Evolutionary conservation across 345 rosid genomes (phyloP), one percentile per base, ranked within the genome.

Genomic region (Aquilaria sinensis): DNA sequence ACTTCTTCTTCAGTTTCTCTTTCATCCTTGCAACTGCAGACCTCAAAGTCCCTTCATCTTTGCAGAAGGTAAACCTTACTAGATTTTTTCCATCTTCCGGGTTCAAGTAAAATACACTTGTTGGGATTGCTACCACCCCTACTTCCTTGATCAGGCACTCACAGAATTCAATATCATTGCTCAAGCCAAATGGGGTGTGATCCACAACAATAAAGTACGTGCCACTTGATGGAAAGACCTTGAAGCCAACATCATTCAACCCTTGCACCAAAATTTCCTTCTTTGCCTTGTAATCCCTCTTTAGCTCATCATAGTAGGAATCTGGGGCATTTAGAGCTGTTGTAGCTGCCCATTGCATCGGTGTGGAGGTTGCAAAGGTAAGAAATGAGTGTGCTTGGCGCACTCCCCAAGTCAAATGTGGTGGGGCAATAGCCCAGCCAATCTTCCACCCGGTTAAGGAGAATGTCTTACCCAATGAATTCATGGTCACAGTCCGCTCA

Each of bases 351-450:
- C 64, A 84, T 49, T 94, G 97, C 78, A 86, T 84, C 0, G 92
- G 98, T 31, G 92, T 92, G 43, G 90, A 83, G 31, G 96, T 91
- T 0, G 97, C 85, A 45, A 94, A 94, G 7, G 97, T 94, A 56
- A 94, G 96, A 79, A 56, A 91, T 52, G 99, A 75, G 47, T 88
- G 99, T 1, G 96, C 99, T 77, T 83, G 88, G 45, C 95, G 77
- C 50, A 91, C 80, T 67, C 99, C 99, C 96, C 97, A 88, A 23
- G 89, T 84, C 63, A 91, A 48, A 73, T 91, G 90, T n/a, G 92
- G 84, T 9, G 96, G 91, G 2, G 97, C 96, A 3, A 90, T 85
- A 2, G 95, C 95, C 99, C 99, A 94, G 31, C 99, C 99, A n/a
- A 91, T 86, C 78, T 86, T 90, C 99, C 99, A 94, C 9, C 99